Evolutionary conservation across 345 rosid genomes (phyloP).

Genomic region (Populus tremula): DNA sequence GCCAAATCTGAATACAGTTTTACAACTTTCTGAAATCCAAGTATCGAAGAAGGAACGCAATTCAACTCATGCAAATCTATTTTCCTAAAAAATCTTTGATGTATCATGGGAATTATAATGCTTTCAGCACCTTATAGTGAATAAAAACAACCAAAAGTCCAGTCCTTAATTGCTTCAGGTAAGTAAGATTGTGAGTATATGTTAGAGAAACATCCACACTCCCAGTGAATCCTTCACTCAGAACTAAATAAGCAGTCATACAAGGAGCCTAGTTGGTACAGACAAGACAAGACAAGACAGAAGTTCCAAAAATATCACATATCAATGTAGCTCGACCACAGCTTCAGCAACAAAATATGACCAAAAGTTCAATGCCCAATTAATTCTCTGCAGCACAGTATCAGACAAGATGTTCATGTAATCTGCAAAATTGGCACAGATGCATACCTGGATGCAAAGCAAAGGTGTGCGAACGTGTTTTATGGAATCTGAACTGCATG

Average conservation of each 20-base stretch:
- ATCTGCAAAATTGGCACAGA: background rate
- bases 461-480: slow-evolving; percentile 61
- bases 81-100: background rate
- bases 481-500: slow-evolving; percentile 75
- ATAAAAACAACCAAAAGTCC: background rate
- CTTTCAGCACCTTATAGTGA: background rate
- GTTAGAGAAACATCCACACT: background rate
- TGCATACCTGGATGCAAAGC: slow-evolving; percentile 83
- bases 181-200: background rate
- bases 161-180: background rate
- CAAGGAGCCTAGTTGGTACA: background rate
- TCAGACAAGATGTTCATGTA: background rate
- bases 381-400: background rate
- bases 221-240: background rate
- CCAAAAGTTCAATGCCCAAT: background rate
- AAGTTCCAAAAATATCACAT: background rate
- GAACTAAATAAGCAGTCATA: background rate
- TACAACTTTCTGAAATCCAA: background rate
- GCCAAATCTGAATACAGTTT: background rate
- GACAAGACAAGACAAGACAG: background rate
- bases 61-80: background rate
- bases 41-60: background rate
- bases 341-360: background rate
- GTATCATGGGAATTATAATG: background rate
- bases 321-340: background rate